Evolutionary conservation across 2,329 filamentous ascomycete genomes (phyloP).

Genomic region (Epichloe baconii): DNA sequence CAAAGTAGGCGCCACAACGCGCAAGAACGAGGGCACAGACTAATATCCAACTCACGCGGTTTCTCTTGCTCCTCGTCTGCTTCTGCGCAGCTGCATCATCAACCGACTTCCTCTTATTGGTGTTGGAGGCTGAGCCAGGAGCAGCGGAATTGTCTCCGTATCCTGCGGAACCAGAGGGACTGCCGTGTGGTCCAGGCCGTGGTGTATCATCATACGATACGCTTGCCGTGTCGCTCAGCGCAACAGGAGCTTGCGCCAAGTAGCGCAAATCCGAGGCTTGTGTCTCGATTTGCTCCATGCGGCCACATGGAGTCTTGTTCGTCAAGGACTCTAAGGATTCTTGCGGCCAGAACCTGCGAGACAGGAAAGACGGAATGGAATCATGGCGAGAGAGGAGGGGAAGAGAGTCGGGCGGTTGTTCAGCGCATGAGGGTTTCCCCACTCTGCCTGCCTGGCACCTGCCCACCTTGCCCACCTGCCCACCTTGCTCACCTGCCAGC

Average conservation of each 20-base stretch:
- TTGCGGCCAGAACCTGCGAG: neutral
- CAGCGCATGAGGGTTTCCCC: neutral
- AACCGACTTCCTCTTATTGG: slow-evolving; percentile 25
- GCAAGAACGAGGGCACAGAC: neutral
- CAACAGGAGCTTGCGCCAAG: slow-evolving; percentile 28
- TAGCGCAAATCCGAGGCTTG: slow-evolving; percentile 42
- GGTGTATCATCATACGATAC: slow-evolving; percentile 22
- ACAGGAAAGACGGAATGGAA: neutral
- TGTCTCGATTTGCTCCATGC: slow-evolving; percentile 41
- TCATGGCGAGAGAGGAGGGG: neutral
- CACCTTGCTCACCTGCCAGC: no score
- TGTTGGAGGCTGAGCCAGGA: slow-evolving; percentile 6
- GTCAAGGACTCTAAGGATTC: neutral
- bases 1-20: neutral
- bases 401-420: neutral
- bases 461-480: no score
- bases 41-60: slow-evolving; percentile 32
- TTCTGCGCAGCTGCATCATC: slow-evolving; percentile 33
- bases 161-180: slow-evolving; percentile 25
- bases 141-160: slow-evolving; percentile 38
- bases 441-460: neutral
- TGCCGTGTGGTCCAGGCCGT: slow-evolving; percentile 18
- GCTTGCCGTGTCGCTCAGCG: slow-evolving; percentile 17
- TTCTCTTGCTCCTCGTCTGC: slow-evolving; percentile 47
- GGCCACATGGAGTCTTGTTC: slow-evolving; percentile 1